Conservation (phyloP, 1,284 basidiomycete species). For the Moesziomyces globuligerus region DNA sequence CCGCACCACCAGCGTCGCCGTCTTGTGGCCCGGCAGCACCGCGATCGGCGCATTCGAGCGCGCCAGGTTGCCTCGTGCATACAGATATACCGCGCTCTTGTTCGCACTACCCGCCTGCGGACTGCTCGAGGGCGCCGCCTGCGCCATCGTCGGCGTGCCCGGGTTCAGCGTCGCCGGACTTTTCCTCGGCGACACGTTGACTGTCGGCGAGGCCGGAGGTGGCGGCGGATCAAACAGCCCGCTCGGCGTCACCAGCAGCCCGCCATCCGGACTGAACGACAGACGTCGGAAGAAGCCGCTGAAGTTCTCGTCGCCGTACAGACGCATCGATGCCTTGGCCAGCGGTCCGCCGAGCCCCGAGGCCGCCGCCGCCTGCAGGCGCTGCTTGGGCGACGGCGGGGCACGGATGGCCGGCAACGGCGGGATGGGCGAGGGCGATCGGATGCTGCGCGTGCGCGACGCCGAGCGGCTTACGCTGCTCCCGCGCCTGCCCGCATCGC, state of each 20-base stretch:
- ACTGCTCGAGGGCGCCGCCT: conserved; percentile 3
- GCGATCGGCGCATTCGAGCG: conserved; percentile 81
- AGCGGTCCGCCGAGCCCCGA: conserved; percentile 24
- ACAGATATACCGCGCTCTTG: conserved; percentile 85
- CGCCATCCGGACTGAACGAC: conserved; percentile 93
- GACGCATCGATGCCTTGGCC: conserved; percentile 55
- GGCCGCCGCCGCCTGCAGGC: conserved; percentile 53
- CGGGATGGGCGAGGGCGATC: conserved; percentile 68
- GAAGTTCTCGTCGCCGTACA: conserved; percentile 95
- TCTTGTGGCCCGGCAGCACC: conserved; percentile 94
- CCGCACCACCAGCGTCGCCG: conserved; percentile 88
- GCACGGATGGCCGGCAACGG: conserved; percentile 66
- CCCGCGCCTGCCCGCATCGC: conserved; percentile 25
- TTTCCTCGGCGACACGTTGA: conserved; percentile 40
- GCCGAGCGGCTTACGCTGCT: conserved; percentile 51
- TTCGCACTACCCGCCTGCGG: conserved; percentile 58
- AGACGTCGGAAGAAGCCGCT: conserved; percentile 95
- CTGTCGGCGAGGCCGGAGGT: conserved; percentile 45
- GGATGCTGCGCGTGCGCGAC: conserved; percentile 53
- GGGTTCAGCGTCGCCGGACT: conserved; percentile 22
- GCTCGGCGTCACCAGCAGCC: conserved; percentile 89
- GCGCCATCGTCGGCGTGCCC: neutral
- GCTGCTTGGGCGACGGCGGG: conserved; percentile 58
- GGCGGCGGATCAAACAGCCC: conserved; percentile 77
- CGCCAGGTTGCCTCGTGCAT: conserved; percentile 87